Percentiles rank a stretch among this genome's conserved stretches.
Conservation (phyloP, 768 basidiomycete species). For the Exidia glandulosa region DNA sequence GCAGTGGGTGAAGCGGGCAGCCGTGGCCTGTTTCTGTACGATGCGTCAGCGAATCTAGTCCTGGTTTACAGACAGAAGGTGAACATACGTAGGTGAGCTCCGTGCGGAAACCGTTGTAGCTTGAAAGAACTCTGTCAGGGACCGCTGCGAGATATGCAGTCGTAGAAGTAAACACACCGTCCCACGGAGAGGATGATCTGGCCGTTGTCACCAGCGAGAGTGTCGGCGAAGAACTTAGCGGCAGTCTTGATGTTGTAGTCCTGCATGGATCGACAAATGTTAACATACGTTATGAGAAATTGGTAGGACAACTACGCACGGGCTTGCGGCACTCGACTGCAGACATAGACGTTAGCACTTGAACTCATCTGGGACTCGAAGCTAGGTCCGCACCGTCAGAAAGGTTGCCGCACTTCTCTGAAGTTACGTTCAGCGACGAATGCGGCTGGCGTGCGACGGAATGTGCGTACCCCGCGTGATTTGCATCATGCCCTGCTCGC, state of each 20-base stretch:
- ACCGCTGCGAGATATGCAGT: neutral
- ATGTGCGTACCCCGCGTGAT: too few relatives aligned
- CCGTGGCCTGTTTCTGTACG: neutral
- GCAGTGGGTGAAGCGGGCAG: neutral
- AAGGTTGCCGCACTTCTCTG: constrained; percentile 65
- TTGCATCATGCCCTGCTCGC: constrained; percentile 80
- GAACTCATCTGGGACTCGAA: too few relatives aligned
- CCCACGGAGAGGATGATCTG: constrained; percentile 24
- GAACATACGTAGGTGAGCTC: neutral
- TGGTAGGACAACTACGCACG: too few relatives aligned
- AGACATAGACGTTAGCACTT: too few relatives aligned
- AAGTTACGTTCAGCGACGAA: too few relatives aligned
- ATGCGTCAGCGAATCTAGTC: too few relatives aligned
- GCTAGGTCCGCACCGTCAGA: constrained; percentile 29
- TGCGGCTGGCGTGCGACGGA: too few relatives aligned
- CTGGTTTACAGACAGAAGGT: too few relatives aligned
- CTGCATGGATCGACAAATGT: too few relatives aligned
- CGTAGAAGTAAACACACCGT: neutral
- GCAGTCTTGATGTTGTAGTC: constrained; percentile 65
- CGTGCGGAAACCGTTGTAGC: neutral
- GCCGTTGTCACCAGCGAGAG: constrained; percentile 36
- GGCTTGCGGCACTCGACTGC: constrained; percentile 32
- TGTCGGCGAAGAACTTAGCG: constrained; percentile 45
- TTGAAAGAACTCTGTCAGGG: neutral
- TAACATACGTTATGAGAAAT: too few relatives aligned